Percentiles rank a stretch among this genome's conserved stretches.
These are phyloP conservation scores for Cryptococcus wingfieldii DNA, from an alignment of 1,284 basidiomycete species.

Conservation along the genomic window DNA sequence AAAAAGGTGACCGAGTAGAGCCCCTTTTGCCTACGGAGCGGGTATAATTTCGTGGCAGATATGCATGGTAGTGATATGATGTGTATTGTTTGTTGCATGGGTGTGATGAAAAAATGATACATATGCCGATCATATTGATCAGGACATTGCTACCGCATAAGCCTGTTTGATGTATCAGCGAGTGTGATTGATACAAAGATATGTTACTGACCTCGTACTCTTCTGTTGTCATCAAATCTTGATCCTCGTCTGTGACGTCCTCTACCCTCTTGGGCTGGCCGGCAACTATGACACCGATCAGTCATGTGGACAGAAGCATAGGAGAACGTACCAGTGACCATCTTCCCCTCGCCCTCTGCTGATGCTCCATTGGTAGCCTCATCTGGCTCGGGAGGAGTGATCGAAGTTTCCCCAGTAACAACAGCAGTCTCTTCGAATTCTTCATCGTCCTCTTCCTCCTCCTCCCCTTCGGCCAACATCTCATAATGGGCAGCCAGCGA, in stretches of 20 bases:
- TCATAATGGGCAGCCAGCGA: conserved; percentile 31
- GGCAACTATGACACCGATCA: conserved; percentile 22
- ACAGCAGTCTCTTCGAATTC: conserved; percentile 13
- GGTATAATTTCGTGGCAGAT: background rate
- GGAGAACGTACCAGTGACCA: conserved; percentile 25
- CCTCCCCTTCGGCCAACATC: conserved; percentile 17
- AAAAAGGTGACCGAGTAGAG: conserved; percentile 7
- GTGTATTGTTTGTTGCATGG: background rate
- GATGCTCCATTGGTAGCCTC: background rate
- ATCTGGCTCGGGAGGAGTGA: background rate
- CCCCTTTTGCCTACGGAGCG: background rate
- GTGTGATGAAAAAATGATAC: too few species aligned
- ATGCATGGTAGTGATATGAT: background rate
- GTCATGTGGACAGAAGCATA: background rate
- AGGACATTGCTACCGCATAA: conserved; percentile 15
- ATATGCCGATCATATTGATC: background rate
- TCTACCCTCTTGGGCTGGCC: conserved; percentile 39
- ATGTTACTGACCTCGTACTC: conserved; percentile 43
- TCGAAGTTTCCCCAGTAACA: background rate
- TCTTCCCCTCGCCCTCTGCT: conserved; percentile 3
- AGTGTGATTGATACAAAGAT: background rate
- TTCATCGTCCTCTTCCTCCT: conserved; percentile 28
- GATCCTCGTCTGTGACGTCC: conserved; percentile 46
- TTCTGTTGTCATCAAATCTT: conserved; percentile 48
- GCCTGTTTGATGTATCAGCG: conserved; percentile 3